A percentile compares a stretch with the other conserved stretches of the same genome.
phyloP scores from a whole-genome alignment of 768 basidiomycete genomes.

The Leucosporidium yakuticum region DNA sequence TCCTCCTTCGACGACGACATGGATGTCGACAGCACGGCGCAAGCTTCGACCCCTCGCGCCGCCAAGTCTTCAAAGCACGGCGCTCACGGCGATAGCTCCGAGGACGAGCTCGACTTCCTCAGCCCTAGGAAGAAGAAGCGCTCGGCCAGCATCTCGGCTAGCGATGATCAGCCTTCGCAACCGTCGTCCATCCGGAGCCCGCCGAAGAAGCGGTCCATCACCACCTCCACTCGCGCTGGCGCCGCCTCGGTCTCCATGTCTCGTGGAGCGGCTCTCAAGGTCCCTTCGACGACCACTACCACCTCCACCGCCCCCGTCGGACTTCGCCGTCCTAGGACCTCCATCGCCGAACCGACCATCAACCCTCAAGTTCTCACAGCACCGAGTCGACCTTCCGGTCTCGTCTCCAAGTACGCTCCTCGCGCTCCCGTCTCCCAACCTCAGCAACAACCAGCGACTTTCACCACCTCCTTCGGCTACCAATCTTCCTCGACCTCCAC shows the following conservation, averaged over 20 bases:
- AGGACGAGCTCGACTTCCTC: conserved; percentile 32
- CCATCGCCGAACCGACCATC: not conserved
- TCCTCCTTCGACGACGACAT: conserved; percentile 3
- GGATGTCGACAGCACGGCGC: too few species aligned
- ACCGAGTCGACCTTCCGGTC: not conserved
- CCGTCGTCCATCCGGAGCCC: conserved; percentile 5
- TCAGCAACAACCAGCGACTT: not conserved
- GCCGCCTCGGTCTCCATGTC: not conserved
- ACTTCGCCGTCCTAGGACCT: not conserved
- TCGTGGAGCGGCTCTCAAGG: not conserved
- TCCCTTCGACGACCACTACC: not conserved
- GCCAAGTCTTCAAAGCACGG: conserved; percentile 9
- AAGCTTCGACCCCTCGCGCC: conserved; percentile 2
- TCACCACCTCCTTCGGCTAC: not conserved
- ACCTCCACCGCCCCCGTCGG: too few species aligned
- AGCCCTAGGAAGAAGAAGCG: conserved; percentile 24
- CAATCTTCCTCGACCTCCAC: not conserved
- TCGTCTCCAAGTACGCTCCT: not conserved
- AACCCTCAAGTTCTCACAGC: not conserved
- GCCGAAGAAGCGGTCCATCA: conserved; percentile 15
- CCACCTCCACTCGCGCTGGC: not conserved
- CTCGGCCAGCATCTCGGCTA: not conserved
- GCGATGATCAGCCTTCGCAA: not conserved
- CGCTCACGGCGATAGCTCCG: conserved; percentile 4
- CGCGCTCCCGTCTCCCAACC: not conserved